Evolutionary conservation across 192 early-diverging fungal species (phyloP), one percentile per base, ranked within the genome.

Genomic region (Coemansia sp.): DNA sequence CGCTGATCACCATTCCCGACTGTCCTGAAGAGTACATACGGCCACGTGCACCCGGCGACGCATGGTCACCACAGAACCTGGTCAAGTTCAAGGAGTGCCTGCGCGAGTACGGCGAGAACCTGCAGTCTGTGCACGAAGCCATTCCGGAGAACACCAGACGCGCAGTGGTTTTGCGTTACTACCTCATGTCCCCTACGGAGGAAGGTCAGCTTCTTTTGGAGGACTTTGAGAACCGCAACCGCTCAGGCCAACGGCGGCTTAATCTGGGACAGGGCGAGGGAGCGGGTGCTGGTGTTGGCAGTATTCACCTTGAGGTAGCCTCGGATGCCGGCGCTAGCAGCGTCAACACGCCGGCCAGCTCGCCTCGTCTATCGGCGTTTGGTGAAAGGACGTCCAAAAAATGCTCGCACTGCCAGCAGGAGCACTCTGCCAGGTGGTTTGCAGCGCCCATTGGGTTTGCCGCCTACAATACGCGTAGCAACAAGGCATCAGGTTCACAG

Each of bases 81-180:
- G 59, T 51, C 7, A 75, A 58, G 17, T 90, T 90, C 57, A 82
- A 85, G 57, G 77, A 80, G 25, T 70, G 69, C 11, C 67, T 89
- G 52, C 67, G 77, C 24, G 64, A 80, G 9, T 83, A 73, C 56
- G 87, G 87, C 0, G 79, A 84, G 37, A 84, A 89, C 15, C 71
- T 87, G 18, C 80, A 85, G 32, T 27, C 67, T 20, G 78, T 78
- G 5, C 81, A 81, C 37, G 80, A 84, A 19, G 56, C 55, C 36
- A 67, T 70, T 10, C 80, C 76, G 7, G 65, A 60, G 19, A 67
- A 57, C 29, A 61, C 68, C 7, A 63, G 70, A 27, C 76, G 45
- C 67, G 82, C 81, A 50, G 58, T 58, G 60, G 87, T 45, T 56
- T 79, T 73, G 79, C 87, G 15, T 77, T 84, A 30, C 80, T 83